A percentile compares a stretch with the other conserved stretches of the same genome.
Evolutionary conservation across 2,329 filamentous ascomycete species (phyloP).

Genomic region (Thielaviopsis musarum): DNA sequence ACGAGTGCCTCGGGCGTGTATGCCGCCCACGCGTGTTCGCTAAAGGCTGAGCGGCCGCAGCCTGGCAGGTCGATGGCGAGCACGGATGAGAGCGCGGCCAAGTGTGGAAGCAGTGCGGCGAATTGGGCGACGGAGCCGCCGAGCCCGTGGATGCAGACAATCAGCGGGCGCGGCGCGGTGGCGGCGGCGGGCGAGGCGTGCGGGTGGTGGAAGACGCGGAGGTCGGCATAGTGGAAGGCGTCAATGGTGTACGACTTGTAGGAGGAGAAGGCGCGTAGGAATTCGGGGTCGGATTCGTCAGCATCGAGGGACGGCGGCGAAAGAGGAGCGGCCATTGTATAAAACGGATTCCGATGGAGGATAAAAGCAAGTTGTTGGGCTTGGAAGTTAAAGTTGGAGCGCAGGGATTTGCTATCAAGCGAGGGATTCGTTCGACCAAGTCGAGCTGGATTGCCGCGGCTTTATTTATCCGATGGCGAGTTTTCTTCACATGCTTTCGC

Average conservation of each 20-base stretch:
- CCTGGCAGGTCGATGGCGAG: constrained; percentile 82
- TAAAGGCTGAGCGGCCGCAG: constrained; percentile 66
- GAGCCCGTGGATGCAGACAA: constrained; percentile 85
- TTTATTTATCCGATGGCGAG: too few species aligned
- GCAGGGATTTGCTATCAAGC: too few species aligned
- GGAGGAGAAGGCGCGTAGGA: constrained; percentile 61
- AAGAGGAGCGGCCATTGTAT: not conserved
- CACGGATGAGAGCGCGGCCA: constrained; percentile 70
- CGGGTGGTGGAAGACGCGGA: constrained; percentile 69
- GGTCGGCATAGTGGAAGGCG: constrained; percentile 50
- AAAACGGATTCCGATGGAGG: too few species aligned
- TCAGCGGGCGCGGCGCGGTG: constrained; percentile 54
- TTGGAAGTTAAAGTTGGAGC: too few species aligned
- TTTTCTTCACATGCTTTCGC: too few species aligned
- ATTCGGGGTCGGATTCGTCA: constrained; percentile 52
- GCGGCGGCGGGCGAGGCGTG: constrained; percentile 66
- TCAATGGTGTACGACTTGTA: constrained; percentile 57
- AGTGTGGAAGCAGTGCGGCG: constrained; percentile 58
- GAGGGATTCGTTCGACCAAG: too few species aligned
- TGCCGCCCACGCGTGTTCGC: constrained; percentile 53
- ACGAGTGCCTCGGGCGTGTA: constrained; percentile 63
- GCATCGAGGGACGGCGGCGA: constrained; percentile 1
- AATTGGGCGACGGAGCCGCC: constrained; percentile 90
- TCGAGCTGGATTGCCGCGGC: too few species aligned
- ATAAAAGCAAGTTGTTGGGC: too few species aligned